Conservation (phyloP, 169 alveolate species). For the Plasmodium gaboni region DNA sequence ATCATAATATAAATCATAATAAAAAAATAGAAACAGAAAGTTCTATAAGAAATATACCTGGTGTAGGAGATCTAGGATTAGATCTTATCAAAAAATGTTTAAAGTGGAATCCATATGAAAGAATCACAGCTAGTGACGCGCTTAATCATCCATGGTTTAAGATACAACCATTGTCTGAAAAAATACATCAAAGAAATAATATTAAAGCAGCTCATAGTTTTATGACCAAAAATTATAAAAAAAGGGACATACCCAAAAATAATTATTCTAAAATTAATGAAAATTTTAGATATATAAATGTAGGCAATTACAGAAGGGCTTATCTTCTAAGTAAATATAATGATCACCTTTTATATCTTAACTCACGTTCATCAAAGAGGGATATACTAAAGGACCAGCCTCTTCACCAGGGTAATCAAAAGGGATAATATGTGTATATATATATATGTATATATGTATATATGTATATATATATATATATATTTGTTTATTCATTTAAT, state of each 20-base stretch:
- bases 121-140: slow-evolving; percentile 84
- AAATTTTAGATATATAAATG: slow-evolving; percentile 62
- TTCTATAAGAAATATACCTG: slow-evolving; percentile 78
- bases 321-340: slow-evolving; percentile 11
- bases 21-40: slow-evolving; percentile 80
- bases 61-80: slow-evolving; percentile 85
- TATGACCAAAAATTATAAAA: slow-evolving; percentile 85
- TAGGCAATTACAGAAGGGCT: slow-evolving; percentile 50
- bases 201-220: slow-evolving; percentile 87
- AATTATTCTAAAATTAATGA: slow-evolving; percentile 30
- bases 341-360: slow-evolving; percentile 1
- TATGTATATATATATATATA: neutral
- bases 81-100: slow-evolving; percentile 79
- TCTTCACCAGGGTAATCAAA: slow-evolving; percentile 12
- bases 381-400: neutral
- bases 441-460: too few species aligned
- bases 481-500: neutral
- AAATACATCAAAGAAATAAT: slow-evolving; percentile 76
- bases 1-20: slow-evolving; percentile 57
- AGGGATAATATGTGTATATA: too few species aligned
- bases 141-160: slow-evolving; percentile 86
- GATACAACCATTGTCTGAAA: slow-evolving; percentile 77
- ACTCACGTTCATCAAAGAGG: neutral
- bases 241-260: slow-evolving; percentile 72
- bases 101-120: slow-evolving; percentile 80